Base-by-base conservation (phyloP, 305 asterid genomes). In the Lippia alba region DNA sequence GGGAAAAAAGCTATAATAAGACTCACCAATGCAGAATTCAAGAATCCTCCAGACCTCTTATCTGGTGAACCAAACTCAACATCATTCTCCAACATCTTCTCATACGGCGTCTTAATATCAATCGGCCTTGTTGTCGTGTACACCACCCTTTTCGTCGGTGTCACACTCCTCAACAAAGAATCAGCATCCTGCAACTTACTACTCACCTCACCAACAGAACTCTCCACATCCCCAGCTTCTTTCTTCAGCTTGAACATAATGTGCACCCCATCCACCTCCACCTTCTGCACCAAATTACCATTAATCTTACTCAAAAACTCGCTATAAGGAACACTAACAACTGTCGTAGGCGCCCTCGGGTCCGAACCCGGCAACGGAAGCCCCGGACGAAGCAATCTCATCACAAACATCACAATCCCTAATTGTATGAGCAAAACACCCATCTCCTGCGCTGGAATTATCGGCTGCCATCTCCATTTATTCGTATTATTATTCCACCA, bases 51-150 rank as follows among this genome's bases (percentile, higher is more conserved):
- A 49, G 99, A 90, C 84, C 96, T 86, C 87, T 92, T 95, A 82
- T 95, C 97, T 0, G 97, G 99, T 34, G 97, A 95, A 50, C 99
- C 97, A 80, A 92, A 95, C 86, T 90, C 95, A 53, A 95, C 99
- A 78, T 85, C 86, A 81, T 95, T 90, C 79, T 92, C 98, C 15
- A 92, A 75, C 99, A 95, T 95, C 86, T 90, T 90, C 77, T 92
- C 97, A 69, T 95, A 95, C 2, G 98, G 99, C 2, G 97, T 80
- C 80, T 89, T 95, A 73, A 95, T 87, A 76, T 95, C 99, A 67
- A 68, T 70, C 0, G 99, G 99, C 81, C 98, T 86, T 1, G 97
- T 95, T 0, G 98, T 92, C 0, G 89, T 86, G 77, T 87, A 95
- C 18, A 95, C 89, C 10, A 90, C 76, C 78, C 94, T 88, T 85